Base-by-base conservation (phyloP, 169 alveolate genomes). In the Eimeria praecox region DNA sequence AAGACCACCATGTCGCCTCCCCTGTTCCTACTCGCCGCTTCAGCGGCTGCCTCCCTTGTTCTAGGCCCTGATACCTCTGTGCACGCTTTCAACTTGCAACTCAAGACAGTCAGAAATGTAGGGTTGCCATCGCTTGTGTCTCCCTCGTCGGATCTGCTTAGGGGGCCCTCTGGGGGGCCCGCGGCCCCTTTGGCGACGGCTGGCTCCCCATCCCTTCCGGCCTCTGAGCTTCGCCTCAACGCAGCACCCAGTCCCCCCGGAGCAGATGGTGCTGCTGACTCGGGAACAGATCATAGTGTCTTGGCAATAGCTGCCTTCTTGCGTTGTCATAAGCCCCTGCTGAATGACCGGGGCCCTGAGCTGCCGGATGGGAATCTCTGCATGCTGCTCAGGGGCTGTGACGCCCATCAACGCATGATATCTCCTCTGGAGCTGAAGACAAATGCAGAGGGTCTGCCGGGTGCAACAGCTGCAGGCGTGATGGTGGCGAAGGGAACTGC, bases 251-350 rank as follows among this genome's bases (percentile, higher is more conserved):
- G 52, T 27, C 42, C 73, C 54, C 54, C 64, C 38, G 90, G n/a
- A 6, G 90, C 20, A 14, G 90, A 9, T 18, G 73, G 16, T 20
- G 20, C 49, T 75, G 30, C 87, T 44, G 49, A 49, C n/a, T n/a
- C 87, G 3, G 87, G 66, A 14, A 38, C 86, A 35, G 95, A 78
- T 86, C 8, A 40, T 85, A 78, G 77, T 30, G 92, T 73, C 54
- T 8, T 92, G 69, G 89, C 95, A 14, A 82, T 92, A 86, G 91
- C 91, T 54, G 64, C 95, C 54, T 92, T 75, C 71, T 56, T 92
- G 75, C 90, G 95, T 38, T 92, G 95, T 64, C 95, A 92, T 75
- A 78, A 75, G 92, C 89, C 95, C 1, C 90, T 92, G 71, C 95
- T 92, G 59, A 75, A 82, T 18, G 95, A 92, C 54, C 56, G 91